A percentile compares a stretch with the other conserved stretches of the same genome.
phyloP scores from a whole-genome alignment of 2,329 filamentous ascomycete genomes.

The Xylariaceae sp. region DNA sequence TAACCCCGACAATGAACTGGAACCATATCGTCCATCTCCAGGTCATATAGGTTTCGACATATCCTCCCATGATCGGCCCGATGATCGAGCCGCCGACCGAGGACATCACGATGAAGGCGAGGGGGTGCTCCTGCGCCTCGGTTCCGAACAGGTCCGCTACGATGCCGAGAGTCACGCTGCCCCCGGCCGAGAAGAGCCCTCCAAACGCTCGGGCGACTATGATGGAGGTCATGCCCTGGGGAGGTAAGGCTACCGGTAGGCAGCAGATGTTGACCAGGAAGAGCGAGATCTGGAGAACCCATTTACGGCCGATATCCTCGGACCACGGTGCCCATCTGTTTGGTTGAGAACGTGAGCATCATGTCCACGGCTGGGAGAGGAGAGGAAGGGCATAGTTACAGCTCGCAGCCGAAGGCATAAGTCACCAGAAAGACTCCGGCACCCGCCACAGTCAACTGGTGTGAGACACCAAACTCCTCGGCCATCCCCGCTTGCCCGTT shows the following conservation, averaged over 20 bases:
- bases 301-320: constrained; percentile 49
- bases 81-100: constrained; percentile 51
- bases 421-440: constrained; percentile 45
- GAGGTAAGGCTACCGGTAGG: constrained; percentile 39
- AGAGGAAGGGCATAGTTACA: constrained; percentile 32
- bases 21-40: constrained; percentile 62
- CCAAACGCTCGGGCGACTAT: constrained; percentile 39
- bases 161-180: constrained; percentile 59
- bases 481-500: constrained; percentile 43
- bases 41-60: constrained; percentile 39
- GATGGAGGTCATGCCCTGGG: constrained; percentile 35
- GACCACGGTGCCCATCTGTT: constrained; percentile 51
- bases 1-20: constrained; percentile 50
- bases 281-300: constrained; percentile 45
- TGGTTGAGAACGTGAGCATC: constrained; percentile 19
- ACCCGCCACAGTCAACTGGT: constrained; percentile 41
- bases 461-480: constrained; percentile 40
- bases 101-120: constrained; percentile 55
- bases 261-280: constrained; percentile 51
- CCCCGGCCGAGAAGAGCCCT: constrained; percentile 58
- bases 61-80: constrained; percentile 50
- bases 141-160: constrained; percentile 58
- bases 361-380: neutral
- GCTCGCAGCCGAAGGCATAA: constrained; percentile 53
- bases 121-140: constrained; percentile 52